These are phyloP conservation scores for Metroxylon sagu DNA, from an alignment of 176 grass and related monocot species.

Conservation along the genomic window DNA sequence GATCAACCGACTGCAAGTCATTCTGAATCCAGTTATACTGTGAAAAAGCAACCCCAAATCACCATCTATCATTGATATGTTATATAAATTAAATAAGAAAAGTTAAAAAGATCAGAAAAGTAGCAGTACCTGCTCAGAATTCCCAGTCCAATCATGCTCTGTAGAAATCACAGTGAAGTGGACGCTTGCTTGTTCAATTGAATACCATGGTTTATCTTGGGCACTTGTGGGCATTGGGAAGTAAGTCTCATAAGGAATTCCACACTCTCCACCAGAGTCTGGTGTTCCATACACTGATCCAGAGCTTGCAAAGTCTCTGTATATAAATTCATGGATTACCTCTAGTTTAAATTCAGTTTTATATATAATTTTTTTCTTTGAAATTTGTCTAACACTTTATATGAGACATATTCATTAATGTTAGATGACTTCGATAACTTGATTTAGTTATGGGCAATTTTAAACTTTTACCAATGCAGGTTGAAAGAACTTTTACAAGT, in stretches of 20 bases:
- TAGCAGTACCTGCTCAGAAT: conserved; percentile 45
- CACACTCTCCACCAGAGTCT: conserved; percentile 74
- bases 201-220: conserved; percentile 82
- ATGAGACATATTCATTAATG: no score
- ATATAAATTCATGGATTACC: not conserved
- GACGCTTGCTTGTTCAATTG: conserved; percentile 66
- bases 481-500: no score
- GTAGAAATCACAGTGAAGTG: conserved; percentile 80
- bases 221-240: conserved; percentile 56
- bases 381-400: no score
- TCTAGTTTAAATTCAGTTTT: no score
- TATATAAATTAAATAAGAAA: not conserved
- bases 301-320: conserved; percentile 57
- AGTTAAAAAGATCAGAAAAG: not conserved
- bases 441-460: no score
- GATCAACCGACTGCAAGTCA: conserved; percentile 54
- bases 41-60: conserved; percentile 1
- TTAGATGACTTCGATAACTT: no score
- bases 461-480: no score
- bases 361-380: no score
- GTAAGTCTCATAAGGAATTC: conserved; percentile 73
- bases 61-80: conserved; percentile 8
- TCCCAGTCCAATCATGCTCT: conserved; percentile 56
- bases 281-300: conserved; percentile 56
- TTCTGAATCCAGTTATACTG: conserved; percentile 59